Evolutionary conservation across 2,329 filamentous ascomycete genomes (phyloP).

Genomic region (Pezicula radicicola): DNA sequence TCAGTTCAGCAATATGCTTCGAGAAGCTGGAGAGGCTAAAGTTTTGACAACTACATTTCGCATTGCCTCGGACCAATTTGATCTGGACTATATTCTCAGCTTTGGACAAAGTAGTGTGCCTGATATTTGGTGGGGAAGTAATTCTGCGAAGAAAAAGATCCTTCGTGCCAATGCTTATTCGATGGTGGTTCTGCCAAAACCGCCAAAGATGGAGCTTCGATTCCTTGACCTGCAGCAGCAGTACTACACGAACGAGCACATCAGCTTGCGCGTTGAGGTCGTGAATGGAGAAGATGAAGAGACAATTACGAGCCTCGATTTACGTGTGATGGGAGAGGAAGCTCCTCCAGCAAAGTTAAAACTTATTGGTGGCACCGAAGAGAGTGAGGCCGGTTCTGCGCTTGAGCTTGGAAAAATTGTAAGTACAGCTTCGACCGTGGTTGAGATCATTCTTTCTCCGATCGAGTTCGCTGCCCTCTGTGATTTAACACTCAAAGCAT

Average conservation of each 20-base stretch:
- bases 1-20: constrained; percentile 68
- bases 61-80: constrained; percentile 63
- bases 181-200: constrained; percentile 79
- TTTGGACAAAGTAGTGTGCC: constrained; percentile 40
- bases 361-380: constrained; percentile 1
- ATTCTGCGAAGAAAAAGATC: constrained; percentile 41
- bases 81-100: constrained; percentile 62
- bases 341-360: constrained; percentile 44
- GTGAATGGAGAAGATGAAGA: constrained; percentile 81
- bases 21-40: constrained; percentile 76
- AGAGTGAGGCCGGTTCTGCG: constrained; percentile 7
- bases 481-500: constrained; percentile 68
- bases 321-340: constrained; percentile 60
- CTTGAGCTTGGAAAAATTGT: constrained; percentile 35
- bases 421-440: constrained; percentile 38
- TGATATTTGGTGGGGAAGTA: constrained; percentile 49
- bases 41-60: constrained; percentile 61
- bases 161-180: constrained; percentile 47
- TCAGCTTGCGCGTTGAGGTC: constrained; percentile 67
- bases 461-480: constrained; percentile 51
- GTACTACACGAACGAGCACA: constrained; percentile 81
- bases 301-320: constrained; percentile 68
- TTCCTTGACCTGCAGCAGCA: constrained; percentile 61
- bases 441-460: constrained; percentile 48
- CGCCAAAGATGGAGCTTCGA: constrained; percentile 82